Conservation (phyloP, 257 asterid species). For the Linderniella brevidens region DNA sequence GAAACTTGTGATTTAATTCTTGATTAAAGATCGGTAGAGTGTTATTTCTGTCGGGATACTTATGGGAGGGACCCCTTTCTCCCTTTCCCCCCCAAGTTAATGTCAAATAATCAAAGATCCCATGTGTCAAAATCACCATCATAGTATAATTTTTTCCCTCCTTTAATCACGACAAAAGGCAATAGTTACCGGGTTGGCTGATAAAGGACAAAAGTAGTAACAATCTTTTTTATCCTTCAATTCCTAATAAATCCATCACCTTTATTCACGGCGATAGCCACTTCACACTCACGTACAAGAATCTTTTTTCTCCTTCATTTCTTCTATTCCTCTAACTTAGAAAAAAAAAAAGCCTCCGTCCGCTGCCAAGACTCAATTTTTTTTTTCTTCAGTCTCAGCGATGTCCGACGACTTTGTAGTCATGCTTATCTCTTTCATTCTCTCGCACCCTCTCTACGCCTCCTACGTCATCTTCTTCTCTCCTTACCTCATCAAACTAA, state of each 20-base stretch:
- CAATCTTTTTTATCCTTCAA: not conserved
- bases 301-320: not conserved
- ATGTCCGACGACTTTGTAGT: slow-evolving; percentile 24
- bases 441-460: slow-evolving; percentile 32
- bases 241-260: slow-evolving; percentile 14
- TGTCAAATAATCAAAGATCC: not conserved
- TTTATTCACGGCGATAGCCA: slow-evolving; percentile 57
- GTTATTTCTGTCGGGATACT: no score
- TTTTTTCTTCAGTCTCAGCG: slow-evolving; percentile 17
- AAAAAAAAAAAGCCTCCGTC: slow-evolving; percentile 15
- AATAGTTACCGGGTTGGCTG: no score
- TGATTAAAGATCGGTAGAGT: no score
- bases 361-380: slow-evolving; percentile 16
- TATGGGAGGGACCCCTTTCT: no score
- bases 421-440: slow-evolving; percentile 19
- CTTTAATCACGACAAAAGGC: no score
- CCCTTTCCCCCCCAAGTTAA: not conserved
- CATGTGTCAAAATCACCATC: not conserved
- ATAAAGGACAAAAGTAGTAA: no score
- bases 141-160: not conserved
- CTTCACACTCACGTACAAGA: slow-evolving; percentile 10
- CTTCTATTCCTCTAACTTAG: slow-evolving; percentile 10
- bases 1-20: no score
- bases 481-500: slow-evolving; percentile 8
- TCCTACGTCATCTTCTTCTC: not conserved